A percentile compares a stretch with the other conserved stretches of the same genome.
Conservation (phyloP, 768 basidiomycete species). For the Russula griseocarnosa region DNA sequence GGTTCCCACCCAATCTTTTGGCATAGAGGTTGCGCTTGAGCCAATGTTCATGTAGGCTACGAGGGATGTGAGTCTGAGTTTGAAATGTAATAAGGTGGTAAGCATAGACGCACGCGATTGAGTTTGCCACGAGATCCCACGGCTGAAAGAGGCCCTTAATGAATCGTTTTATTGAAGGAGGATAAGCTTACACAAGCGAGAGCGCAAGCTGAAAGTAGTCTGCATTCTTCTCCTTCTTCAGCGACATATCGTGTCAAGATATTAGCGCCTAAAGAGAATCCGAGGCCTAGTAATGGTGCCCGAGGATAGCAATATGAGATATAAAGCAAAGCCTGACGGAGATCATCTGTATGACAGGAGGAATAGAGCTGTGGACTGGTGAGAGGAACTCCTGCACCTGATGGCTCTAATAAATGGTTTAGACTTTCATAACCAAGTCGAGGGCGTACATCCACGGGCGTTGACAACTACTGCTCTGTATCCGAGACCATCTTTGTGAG, state of each 20-base stretch:
- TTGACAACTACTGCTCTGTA: slow-evolving; percentile 90
- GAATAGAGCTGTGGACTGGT: slow-evolving; percentile 62
- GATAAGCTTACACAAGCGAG: slow-evolving; percentile 64
- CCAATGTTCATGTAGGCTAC: slow-evolving; percentile 53
- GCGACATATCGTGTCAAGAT: slow-evolving; percentile 87
- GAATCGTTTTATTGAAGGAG: slow-evolving; percentile 11
- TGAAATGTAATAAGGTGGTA: background rate
- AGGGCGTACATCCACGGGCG: slow-evolving; percentile 77
- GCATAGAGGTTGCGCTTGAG: slow-evolving; percentile 66
- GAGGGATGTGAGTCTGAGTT: slow-evolving; percentile 6
- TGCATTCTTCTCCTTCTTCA: slow-evolving; percentile 65
- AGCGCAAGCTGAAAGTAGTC: slow-evolving; percentile 61
- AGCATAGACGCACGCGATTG: slow-evolving; percentile 31
- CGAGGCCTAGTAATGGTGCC: slow-evolving; percentile 80
- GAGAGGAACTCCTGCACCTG: slow-evolving; percentile 20
- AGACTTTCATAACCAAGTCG: slow-evolving; percentile 10
- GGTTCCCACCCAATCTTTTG: slow-evolving; percentile 72
- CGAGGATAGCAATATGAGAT: slow-evolving; percentile 67
- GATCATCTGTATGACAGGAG: slow-evolving; percentile 86
- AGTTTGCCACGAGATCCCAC: slow-evolving; percentile 46
- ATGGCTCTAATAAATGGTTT: background rate
- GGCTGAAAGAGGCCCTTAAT: slow-evolving; percentile 36
- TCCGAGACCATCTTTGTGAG: slow-evolving; percentile 79
- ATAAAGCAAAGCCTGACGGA: slow-evolving; percentile 75
- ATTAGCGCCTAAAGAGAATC: slow-evolving; percentile 93